Conservation (phyloP, 805 yeast genomes). For the Torulaspora gathmanii region DNA sequence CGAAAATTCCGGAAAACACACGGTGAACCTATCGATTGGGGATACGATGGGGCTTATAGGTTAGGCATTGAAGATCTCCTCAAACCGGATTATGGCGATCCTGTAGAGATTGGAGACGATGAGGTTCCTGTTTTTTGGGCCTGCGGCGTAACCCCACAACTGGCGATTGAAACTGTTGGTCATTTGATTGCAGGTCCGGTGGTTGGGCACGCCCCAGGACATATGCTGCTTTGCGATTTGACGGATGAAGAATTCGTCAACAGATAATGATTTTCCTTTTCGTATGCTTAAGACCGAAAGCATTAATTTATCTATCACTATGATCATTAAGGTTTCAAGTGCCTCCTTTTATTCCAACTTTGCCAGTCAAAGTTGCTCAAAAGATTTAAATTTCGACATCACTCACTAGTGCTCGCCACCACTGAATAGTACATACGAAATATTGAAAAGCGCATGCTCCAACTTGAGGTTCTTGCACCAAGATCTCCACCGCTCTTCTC, state of each 20-base stretch:
- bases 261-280: background rate
- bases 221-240: constrained; percentile 37
- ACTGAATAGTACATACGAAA: too few relatives aligned
- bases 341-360: too few relatives aligned
- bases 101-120: constrained; percentile 30
- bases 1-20: constrained; percentile 34
- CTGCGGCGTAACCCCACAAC: constrained; percentile 41
- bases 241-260: constrained; percentile 19
- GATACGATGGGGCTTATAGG: constrained; percentile 36
- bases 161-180: constrained; percentile 17
- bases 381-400: too few relatives aligned
- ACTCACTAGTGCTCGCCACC: too few relatives aligned
- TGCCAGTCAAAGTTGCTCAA: too few relatives aligned
- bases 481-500: too few relatives aligned
- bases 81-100: constrained; percentile 39
- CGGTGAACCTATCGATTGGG: constrained; percentile 43
- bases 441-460: too few relatives aligned
- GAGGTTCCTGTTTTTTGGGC: constrained; percentile 46
- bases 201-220: constrained; percentile 38
- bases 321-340: too few relatives aligned
- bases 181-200: constrained; percentile 31
- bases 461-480: too few relatives aligned
- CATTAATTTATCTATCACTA: too few relatives aligned
- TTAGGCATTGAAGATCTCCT: constrained; percentile 36
- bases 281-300: background rate